These are phyloP conservation scores for Epichloe brachyelytri DNA, from an alignment of 2,329 filamentous ascomycete genomes.

Conservation along the genomic window DNA sequence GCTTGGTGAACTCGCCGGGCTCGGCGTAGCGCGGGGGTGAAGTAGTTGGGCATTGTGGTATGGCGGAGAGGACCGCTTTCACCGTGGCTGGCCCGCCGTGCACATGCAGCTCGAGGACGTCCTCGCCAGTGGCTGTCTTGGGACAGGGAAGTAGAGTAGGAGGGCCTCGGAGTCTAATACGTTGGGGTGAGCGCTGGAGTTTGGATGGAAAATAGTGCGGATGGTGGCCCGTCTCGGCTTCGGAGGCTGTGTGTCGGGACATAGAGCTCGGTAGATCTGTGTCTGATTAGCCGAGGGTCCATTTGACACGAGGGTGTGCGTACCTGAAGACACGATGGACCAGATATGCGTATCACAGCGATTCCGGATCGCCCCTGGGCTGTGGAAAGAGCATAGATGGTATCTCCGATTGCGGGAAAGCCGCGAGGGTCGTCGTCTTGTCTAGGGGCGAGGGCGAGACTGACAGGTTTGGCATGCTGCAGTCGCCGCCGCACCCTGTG, in stretches of 20 bases:
- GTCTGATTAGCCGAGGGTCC: background rate
- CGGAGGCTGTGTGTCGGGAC: slow-evolving; percentile 31
- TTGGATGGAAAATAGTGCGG: slow-evolving; percentile 55
- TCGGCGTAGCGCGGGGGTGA: slow-evolving; percentile 68
- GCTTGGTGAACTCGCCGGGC: slow-evolving; percentile 86
- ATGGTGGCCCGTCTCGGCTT: slow-evolving; percentile 51
- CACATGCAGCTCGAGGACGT: slow-evolving; percentile 85
- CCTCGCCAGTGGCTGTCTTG: slow-evolving; percentile 79
- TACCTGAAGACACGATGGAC: slow-evolving; percentile 57
- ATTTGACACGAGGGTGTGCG: background rate
- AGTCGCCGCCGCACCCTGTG: background rate
- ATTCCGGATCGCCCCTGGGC: slow-evolving; percentile 79
- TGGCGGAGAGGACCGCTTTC: slow-evolving; percentile 69
- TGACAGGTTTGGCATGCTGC: background rate
- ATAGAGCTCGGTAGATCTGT: slow-evolving; percentile 39
- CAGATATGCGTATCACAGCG: slow-evolving; percentile 79
- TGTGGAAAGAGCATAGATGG: slow-evolving; percentile 88
- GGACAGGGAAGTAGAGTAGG: slow-evolving; percentile 70
- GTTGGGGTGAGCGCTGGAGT: slow-evolving; percentile 2
- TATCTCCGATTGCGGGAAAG: slow-evolving; percentile 30
- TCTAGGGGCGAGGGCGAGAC: background rate
- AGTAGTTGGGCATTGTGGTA: slow-evolving; percentile 38
- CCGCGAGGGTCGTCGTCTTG: background rate
- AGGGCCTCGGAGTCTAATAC: slow-evolving; percentile 69
- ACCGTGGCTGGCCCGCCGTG: slow-evolving; percentile 86